Percentiles rank a stretch among this genome's conserved stretches.
phyloP scores from a whole-genome alignment of 306 rosid species.

The Phaseolus lunatus region DNA sequence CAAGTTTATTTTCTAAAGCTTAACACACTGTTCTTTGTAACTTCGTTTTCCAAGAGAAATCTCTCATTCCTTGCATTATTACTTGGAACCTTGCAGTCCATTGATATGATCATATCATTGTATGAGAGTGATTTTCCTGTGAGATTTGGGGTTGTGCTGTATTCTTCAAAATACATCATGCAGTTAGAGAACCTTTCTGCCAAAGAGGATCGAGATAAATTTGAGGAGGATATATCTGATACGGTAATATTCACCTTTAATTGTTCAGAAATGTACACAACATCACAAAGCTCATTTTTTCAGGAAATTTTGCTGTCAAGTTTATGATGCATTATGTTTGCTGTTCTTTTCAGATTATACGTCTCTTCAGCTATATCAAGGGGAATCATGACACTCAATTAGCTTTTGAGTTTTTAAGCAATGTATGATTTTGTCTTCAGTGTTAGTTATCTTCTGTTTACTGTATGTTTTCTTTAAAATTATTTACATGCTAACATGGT shows the following conservation, averaged over 20 bases:
- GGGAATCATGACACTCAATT: constrained; percentile 70
- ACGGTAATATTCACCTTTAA: constrained; percentile 60
- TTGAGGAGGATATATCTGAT: constrained; percentile 78
- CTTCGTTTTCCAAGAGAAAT: constrained; percentile 40
- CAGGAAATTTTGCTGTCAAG: constrained; percentile 23
- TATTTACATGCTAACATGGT: constrained; percentile 32
- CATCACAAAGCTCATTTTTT: not conserved
- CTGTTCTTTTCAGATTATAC: constrained; percentile 71
- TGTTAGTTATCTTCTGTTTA: constrained; percentile 40
- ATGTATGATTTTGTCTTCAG: constrained; percentile 60
- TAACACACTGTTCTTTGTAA: constrained; percentile 15
- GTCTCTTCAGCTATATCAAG: constrained; percentile 80
- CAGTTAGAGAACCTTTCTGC: constrained; percentile 59
- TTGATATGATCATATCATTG: constrained; percentile 75
- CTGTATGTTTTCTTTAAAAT: constrained; percentile 24
- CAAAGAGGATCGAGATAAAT: constrained; percentile 46
- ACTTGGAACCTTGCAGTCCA: constrained; percentile 71
- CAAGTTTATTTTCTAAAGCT: constrained; percentile 53
- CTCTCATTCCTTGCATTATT: constrained; percentile 37
- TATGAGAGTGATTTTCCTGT: constrained; percentile 81
- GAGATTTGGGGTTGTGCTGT: constrained; percentile 89
- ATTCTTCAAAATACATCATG: constrained; percentile 79
- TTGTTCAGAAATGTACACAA: not conserved
- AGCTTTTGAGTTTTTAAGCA: constrained; percentile 93
- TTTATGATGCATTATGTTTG: constrained; percentile 38